Evolutionary conservation across 306 rosid genomes (phyloP).

Genomic region (Dalbergia oliveri): DNA sequence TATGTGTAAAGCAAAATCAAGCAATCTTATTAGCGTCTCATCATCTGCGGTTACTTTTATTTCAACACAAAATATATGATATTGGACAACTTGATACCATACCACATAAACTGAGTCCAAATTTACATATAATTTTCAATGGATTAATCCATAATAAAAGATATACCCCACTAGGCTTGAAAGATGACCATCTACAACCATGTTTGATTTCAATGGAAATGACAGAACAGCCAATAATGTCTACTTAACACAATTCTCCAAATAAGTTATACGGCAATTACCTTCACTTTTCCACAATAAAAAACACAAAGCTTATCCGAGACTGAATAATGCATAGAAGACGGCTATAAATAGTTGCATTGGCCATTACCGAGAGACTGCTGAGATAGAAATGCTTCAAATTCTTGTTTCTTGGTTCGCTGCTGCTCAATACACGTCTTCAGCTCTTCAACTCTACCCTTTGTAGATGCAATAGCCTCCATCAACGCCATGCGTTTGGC

Average conservation of each 20-base stretch:
- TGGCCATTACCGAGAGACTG: constrained; percentile 61
- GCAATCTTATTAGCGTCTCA: background rate
- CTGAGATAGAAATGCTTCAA: constrained; percentile 56
- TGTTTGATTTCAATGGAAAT: constrained; percentile 1
- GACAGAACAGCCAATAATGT: background rate
- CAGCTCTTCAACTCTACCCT: constrained; percentile 62
- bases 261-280: background rate
- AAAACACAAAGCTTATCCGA: background rate
- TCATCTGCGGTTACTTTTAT: background rate
- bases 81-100: background rate
- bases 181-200: constrained; percentile 8
- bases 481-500: constrained; percentile 73
- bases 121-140: background rate
- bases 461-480: constrained; percentile 72
- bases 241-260: background rate
- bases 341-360: constrained; percentile 4
- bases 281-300: constrained; percentile 2
- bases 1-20: background rate
- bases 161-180: background rate
- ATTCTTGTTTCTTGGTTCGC: constrained; percentile 62
- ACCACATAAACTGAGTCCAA: background rate
- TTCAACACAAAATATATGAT: background rate
- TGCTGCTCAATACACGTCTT: constrained; percentile 56
- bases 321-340: background rate
- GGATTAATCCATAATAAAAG: constrained; percentile 1